These are phyloP conservation scores for Suhomyces choctaworum DNA, from an alignment of 1,139 yeast genomes.

Conservation along the genomic window DNA sequence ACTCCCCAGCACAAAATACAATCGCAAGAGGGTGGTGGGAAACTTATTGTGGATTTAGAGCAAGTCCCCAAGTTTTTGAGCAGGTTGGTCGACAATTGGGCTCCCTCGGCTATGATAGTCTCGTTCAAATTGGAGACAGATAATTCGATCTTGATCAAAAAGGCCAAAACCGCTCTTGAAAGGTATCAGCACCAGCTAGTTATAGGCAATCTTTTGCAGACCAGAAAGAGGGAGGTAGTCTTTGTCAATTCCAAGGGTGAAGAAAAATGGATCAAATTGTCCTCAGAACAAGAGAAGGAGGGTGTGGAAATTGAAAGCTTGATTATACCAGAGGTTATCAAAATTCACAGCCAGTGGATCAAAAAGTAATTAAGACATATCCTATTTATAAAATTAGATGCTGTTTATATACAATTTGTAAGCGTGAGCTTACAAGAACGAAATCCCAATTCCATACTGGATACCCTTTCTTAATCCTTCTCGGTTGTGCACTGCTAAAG, in stretches of 20 bases:
- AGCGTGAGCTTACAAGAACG: constrained; percentile 70
- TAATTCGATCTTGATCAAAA: constrained; percentile 60
- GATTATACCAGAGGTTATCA: constrained; percentile 74
- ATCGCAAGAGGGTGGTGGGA: constrained; percentile 70
- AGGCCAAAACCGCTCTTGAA: constrained; percentile 75
- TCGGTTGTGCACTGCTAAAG: constrained; percentile 60
- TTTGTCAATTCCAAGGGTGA: constrained; percentile 62
- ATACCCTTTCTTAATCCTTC: constrained; percentile 81
- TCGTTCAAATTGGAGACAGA: constrained; percentile 96
- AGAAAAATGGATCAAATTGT: constrained; percentile 53
- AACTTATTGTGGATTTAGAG: constrained; percentile 78
- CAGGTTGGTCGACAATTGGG: constrained; percentile 90
- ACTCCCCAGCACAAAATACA: constrained; percentile 95
- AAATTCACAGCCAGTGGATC: constrained; percentile 65
- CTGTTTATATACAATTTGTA: constrained; percentile 3
- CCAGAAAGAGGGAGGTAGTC: constrained; percentile 84
- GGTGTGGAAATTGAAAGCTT: constrained; percentile 66
- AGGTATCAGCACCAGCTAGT: constrained; percentile 92
- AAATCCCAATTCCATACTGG: constrained; percentile 90
- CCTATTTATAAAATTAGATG: not conserved
- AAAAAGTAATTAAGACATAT: constrained; percentile 1
- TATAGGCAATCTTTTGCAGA: constrained; percentile 88
- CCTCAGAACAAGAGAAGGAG: constrained; percentile 38
- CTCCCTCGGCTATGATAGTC: constrained; percentile 91
- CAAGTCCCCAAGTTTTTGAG: constrained; percentile 95